phyloP scores from a whole-genome alignment of 345 rosid genomes.

The Gossypium thurberi region DNA sequence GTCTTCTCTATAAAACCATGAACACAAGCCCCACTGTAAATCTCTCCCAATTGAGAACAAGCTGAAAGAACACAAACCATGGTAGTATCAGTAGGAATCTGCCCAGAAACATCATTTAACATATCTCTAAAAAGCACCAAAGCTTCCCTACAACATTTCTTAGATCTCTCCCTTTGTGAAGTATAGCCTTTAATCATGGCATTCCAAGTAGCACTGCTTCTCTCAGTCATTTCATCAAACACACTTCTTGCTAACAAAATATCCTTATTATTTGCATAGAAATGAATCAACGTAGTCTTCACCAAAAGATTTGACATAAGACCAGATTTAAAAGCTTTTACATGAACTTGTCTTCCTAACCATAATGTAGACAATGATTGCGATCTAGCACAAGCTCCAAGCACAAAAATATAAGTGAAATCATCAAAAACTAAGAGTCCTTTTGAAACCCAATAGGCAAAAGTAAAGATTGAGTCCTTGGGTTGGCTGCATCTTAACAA shows the following conservation, averaged over 20 bases:
- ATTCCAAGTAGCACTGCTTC: conserved; percentile 52
- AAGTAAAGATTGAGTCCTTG: conserved; percentile 34
- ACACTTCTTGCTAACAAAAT: conserved; percentile 33
- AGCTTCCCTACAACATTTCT: conserved; percentile 30
- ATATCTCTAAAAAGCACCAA: conserved; percentile 39
- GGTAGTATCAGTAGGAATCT: conserved; percentile 49
- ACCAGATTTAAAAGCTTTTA: conserved; percentile 31
- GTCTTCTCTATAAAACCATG: conserved; percentile 56
- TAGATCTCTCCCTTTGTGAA: conserved; percentile 36
- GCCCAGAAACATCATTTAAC: conserved; percentile 29
- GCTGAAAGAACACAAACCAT: conserved; percentile 60
- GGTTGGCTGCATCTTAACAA: conserved; percentile 49
- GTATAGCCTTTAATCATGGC: conserved; percentile 55
- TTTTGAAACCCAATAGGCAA: conserved; percentile 38
- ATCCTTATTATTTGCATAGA: conserved; percentile 41
- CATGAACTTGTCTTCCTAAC: conserved; percentile 47
- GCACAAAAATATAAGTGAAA: conserved; percentile 39
- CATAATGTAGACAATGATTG: conserved; percentile 24
- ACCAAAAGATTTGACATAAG: conserved; percentile 30
- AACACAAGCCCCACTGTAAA: conserved; percentile 39
- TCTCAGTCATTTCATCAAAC: conserved; percentile 60
- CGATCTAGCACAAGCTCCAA: conserved; percentile 59
- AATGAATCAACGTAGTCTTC: conserved; percentile 49
- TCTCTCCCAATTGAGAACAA: conserved; percentile 40
- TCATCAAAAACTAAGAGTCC: conserved; percentile 31